These are phyloP conservation scores for Priceomyces fermenticarens DNA, from an alignment of 805 yeast genomes.

Conservation along the genomic window DNA sequence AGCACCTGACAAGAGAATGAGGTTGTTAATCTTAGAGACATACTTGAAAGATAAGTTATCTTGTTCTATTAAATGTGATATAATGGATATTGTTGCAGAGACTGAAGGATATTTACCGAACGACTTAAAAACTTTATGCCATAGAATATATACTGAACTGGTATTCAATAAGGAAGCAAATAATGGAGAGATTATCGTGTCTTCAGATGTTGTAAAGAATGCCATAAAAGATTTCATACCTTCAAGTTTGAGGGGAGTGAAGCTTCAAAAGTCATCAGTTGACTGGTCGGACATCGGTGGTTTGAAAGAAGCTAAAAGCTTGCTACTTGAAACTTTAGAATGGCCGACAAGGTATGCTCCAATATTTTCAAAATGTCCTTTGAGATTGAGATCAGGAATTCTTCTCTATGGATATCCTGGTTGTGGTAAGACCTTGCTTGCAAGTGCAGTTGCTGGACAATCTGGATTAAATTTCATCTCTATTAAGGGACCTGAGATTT, in stretches of 20 bases:
- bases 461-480: conserved; percentile 93
- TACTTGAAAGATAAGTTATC: conserved; percentile 29
- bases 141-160: conserved; percentile 60
- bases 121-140: conserved; percentile 70
- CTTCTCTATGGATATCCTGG: conserved; percentile 95
- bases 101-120: conserved; percentile 90
- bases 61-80: conserved; percentile 37
- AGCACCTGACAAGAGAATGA: conserved; percentile 65
- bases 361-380: conserved; percentile 84
- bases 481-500: conserved; percentile 92
- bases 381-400: conserved; percentile 85
- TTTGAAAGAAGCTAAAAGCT: conserved; percentile 65
- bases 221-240: conserved; percentile 76
- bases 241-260: conserved; percentile 80
- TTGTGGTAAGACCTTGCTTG: conserved; percentile 91
- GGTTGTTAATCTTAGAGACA: conserved; percentile 46
- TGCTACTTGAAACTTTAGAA: conserved; percentile 82
- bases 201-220: conserved; percentile 42
- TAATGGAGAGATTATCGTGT: conserved; percentile 10
- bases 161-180: conserved; percentile 17
- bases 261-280: conserved; percentile 70
- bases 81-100: conserved; percentile 50
- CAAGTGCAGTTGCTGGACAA: conserved; percentile 90
- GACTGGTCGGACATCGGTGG: conserved; percentile 94
- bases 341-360: conserved; percentile 98